Conservation (phyloP, 495 filamentous ascomycete genomes). For the Oidiodendron maius region DNA sequence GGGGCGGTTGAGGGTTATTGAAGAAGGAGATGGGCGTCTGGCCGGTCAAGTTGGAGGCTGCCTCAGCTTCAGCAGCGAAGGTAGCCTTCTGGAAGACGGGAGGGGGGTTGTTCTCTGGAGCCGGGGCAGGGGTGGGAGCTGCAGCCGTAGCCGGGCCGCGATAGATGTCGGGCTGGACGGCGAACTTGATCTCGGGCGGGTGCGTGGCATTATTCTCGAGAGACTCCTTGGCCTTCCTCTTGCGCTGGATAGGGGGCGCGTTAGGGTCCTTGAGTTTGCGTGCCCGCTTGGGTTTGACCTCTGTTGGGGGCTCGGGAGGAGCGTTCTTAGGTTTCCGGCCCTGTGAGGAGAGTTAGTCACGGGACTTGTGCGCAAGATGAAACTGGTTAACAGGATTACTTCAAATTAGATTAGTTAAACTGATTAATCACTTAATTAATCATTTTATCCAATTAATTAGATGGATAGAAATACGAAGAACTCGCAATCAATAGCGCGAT, state of each 20-base stretch:
- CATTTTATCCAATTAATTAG: too few species aligned
- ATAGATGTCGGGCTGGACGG: not conserved
- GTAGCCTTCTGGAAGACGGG: slow-evolving; percentile 28
- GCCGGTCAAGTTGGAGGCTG: slow-evolving; percentile 22
- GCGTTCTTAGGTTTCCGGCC: slow-evolving; percentile 45
- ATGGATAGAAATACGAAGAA: too few species aligned
- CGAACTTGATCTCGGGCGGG: not conserved
- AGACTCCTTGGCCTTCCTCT: slow-evolving; percentile 37
- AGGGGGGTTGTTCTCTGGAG: not conserved
- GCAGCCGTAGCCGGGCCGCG: too few species aligned
- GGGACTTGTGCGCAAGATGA: slow-evolving; percentile 13
- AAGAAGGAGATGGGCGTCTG: slow-evolving; percentile 16
- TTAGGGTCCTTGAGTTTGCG: slow-evolving; percentile 53
- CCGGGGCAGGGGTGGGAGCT: too few species aligned
- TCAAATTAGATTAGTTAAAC: too few species aligned
- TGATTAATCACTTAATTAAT: too few species aligned
- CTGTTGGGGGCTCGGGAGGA: slow-evolving; percentile 31
- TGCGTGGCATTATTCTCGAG: slow-evolving; percentile 24
- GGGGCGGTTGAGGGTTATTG: slow-evolving; percentile 22
- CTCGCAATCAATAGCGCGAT: too few species aligned
- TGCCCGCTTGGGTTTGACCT: slow-evolving; percentile 43
- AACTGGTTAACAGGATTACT: too few species aligned
- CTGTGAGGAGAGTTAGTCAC: slow-evolving; percentile 12
- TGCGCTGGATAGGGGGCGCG: slow-evolving; percentile 43
- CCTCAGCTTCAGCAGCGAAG: slow-evolving; percentile 25